Evolutionary conservation across 1,284 basidiomycete genomes (phyloP), one percentile per base, ranked within the genome.

Genomic region (Puccinia triticina): DNA sequence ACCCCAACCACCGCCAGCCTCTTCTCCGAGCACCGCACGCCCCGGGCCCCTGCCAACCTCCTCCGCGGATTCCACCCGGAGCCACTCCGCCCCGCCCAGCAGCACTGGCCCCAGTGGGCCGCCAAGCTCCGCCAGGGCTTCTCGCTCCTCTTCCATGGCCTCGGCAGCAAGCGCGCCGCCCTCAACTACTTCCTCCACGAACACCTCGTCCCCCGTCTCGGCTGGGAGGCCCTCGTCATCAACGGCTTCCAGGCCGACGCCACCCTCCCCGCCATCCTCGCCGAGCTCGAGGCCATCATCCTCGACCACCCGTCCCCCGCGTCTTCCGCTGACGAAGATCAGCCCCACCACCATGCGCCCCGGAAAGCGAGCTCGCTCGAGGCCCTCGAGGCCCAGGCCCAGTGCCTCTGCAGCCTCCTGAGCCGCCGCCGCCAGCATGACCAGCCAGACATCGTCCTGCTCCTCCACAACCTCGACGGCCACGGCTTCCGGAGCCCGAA

Each of bases 391-490:
- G n/a, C n/a, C n/a, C n/a, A n/a, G n/a, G n/a, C n/a, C n/a, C n/a
- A n/a, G n/a, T n/a, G n/a, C n/a, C n/a, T n/a, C n/a, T n/a, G n/a
- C n/a, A n/a, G n/a, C n/a, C n/a, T n/a, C n/a, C n/a, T n/a, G n/a
- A n/a, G n/a, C n/a, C n/a, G n/a, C n/a, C n/a, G n/a, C n/a, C n/a
- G n/a, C n/a, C n/a, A n/a, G n/a, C n/a, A n/a, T n/a, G n/a, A n/a
- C n/a, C n/a, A n/a, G n/a, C n/a, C n/a, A n/a, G n/a, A n/a, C n/a
- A n/a, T n/a, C n/a, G n/a, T n/a, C n/a, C n/a, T 97, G 83, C 87
- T 95, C 84, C 89, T 96, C 29, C 94, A 98, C 88, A 95, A 93
- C 87, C 91, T 96, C 86, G 95, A 98, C 85, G 90, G 92, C 0
- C 89, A 91, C 0, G 88, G 90, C 2, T 88, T 96, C 37, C 92